Percentiles rank a stretch among this genome's conserved stretches.
phyloP scores from a whole-genome alignment of 441 rosid genomes.

The Arabidopsis hybrid region DNA sequence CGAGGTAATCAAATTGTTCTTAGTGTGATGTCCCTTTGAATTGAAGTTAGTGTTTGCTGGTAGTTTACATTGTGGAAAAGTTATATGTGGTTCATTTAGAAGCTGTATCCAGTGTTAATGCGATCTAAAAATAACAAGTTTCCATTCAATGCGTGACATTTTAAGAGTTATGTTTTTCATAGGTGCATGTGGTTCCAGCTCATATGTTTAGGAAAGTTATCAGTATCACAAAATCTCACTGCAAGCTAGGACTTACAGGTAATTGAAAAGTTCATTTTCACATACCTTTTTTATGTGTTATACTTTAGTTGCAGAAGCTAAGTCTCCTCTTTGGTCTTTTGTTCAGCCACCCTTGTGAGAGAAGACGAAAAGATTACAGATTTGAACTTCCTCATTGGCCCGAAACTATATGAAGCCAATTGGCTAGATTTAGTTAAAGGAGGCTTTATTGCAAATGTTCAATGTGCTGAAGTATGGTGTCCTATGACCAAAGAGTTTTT shows the following conservation, averaged over 20 bases:
- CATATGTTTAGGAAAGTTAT: slow-evolving; percentile 98
- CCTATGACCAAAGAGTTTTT: slow-evolving; percentile 99
- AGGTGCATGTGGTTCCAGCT: slow-evolving; percentile 99
- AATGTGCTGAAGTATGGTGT: slow-evolving; percentile 99
- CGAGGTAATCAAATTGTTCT: slow-evolving; percentile 60
- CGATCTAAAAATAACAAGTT: neutral
- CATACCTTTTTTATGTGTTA: neutral
- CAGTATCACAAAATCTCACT: slow-evolving; percentile 95
- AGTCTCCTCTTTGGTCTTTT: slow-evolving; percentile 15
- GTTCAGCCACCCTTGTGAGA: slow-evolving; percentile 95
- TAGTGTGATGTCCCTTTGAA: neutral
- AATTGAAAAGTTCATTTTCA: slow-evolving; percentile 20
- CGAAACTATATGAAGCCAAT: slow-evolving; percentile 97
- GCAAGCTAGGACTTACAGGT: slow-evolving; percentile 99
- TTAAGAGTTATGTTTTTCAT: neutral
- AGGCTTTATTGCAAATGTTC: slow-evolving; percentile 97
- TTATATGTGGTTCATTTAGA: slow-evolving; percentile 9
- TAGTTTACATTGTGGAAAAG: neutral
- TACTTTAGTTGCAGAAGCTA: neutral
- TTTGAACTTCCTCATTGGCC: slow-evolving; percentile 98
- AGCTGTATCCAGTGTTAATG: neutral
- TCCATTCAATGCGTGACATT: neutral
- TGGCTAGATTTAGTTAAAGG: slow-evolving; percentile 99
- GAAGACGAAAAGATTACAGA: slow-evolving; percentile 98
- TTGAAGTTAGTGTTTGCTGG: neutral